These are phyloP conservation scores for Aspergillus pseudoterreus DNA, from an alignment of 2,329 filamentous ascomycete genomes.

Conservation along the genomic window DNA sequence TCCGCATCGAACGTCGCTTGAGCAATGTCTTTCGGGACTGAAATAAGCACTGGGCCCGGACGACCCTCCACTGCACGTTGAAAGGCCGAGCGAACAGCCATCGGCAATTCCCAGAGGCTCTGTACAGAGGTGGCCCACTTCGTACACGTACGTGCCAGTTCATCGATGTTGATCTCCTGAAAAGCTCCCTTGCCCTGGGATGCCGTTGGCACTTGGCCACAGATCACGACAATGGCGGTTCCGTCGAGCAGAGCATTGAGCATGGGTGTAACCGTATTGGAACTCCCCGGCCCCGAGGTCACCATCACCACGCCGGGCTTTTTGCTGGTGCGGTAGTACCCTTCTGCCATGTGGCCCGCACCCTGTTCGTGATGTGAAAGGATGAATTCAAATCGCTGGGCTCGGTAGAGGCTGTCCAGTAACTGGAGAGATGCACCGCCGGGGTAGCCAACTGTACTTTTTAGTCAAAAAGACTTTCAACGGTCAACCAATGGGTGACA, in stretches of 20 bases:
- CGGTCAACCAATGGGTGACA: neutral
- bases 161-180: slow-evolving; percentile 87
- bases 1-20: slow-evolving; percentile 72
- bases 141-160: slow-evolving; percentile 85
- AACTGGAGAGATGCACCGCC: slow-evolving; percentile 91
- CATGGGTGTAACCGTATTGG: slow-evolving; percentile 90
- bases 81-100: slow-evolving; percentile 90
- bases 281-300: slow-evolving; percentile 89
- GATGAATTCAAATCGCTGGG: slow-evolving; percentile 87
- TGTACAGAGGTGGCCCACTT: slow-evolving; percentile 99
- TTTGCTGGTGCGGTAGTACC: slow-evolving; percentile 84
- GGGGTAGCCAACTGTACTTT: slow-evolving; percentile 67
- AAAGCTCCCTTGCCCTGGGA: slow-evolving; percentile 91
- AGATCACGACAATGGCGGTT: slow-evolving; percentile 89
- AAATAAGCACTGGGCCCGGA: slow-evolving; percentile 89
- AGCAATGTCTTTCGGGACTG: slow-evolving; percentile 91
- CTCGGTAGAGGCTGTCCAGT: slow-evolving; percentile 96
- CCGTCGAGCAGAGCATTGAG: slow-evolving; percentile 90
- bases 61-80: slow-evolving; percentile 89
- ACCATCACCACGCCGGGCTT: slow-evolving; percentile 91
- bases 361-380: slow-evolving; percentile 92
- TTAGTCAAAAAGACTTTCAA: neutral
- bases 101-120: slow-evolving; percentile 82
- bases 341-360: slow-evolving; percentile 94
- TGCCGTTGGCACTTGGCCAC: slow-evolving; percentile 79